Conservation (phyloP, 2,329 filamentous ascomycete genomes). For the Arthrocladium fulminans region DNA sequence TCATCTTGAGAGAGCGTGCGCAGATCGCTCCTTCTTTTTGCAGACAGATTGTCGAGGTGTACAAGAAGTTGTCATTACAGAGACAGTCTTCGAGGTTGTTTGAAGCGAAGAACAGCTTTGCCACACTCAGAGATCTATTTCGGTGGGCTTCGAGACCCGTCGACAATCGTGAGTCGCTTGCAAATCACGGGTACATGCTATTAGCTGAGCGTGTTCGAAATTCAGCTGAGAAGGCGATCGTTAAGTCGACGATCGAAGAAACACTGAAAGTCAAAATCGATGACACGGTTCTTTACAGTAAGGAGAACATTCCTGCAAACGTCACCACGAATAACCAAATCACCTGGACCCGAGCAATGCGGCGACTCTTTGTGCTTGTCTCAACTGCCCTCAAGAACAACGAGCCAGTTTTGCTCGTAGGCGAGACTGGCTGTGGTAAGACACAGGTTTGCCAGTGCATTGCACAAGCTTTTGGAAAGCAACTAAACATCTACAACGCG, state of each 20-base stretch:
- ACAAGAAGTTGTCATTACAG: slow-evolving; percentile 80
- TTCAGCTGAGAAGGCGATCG: slow-evolving; percentile 69
- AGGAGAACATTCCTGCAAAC: slow-evolving; percentile 24
- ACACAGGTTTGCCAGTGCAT: slow-evolving; percentile 92
- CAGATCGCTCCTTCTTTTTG: slow-evolving; percentile 88
- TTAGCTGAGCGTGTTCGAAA: slow-evolving; percentile 92
- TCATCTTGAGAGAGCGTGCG: slow-evolving; percentile 79
- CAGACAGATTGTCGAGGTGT: slow-evolving; percentile 81
- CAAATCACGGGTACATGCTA: slow-evolving; percentile 90
- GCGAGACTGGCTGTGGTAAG: slow-evolving; percentile 96
- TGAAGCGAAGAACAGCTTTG: slow-evolving; percentile 95
- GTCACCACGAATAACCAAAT: slow-evolving; percentile 39
- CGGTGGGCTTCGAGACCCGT: slow-evolving; percentile 83
- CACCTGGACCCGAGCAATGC: slow-evolving; percentile 94
- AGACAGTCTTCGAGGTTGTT: slow-evolving; percentile 87
- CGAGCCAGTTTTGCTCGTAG: slow-evolving; percentile 87
- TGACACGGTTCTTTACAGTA: slow-evolving; percentile 61
- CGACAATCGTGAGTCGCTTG: slow-evolving; percentile 78
- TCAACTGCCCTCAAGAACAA: slow-evolving; percentile 76
- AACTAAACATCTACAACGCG: slow-evolving; percentile 85
- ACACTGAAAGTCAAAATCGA: slow-evolving; percentile 83
- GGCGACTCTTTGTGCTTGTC: slow-evolving; percentile 82
- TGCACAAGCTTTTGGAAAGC: slow-evolving; percentile 66
- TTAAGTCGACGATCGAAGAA: slow-evolving; percentile 80
- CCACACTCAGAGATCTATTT: slow-evolving; percentile 90